Base-by-base conservation (phyloP, 345 rosid species). In the Noccaea bulbosa region DNA sequence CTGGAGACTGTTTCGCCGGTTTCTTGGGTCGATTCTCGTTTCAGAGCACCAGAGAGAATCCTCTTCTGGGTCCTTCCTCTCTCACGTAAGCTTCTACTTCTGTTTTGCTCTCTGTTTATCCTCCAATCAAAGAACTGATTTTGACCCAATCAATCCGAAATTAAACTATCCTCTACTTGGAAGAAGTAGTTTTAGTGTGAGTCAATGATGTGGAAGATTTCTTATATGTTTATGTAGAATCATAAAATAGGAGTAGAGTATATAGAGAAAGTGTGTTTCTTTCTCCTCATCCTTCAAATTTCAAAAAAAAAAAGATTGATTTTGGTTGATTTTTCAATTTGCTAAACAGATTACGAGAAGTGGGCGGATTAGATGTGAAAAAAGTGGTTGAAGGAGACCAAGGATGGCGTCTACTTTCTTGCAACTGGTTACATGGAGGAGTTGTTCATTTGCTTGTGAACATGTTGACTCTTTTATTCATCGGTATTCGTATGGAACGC, bases 1-100 rank as follows among this genome's bases (percentile, higher is more conserved):
- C 92, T 2, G 82, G 68, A 9, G 80, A 83, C 39, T 93, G 97
- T 70, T 54, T 86, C 46, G 96, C 92, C 34, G 73, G 78, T 41
- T 90, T 86, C 81, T 67, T 93, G 58, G 98, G 98, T 35, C 75
- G 97, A 14, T 83, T 93, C 88, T 87, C 97, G 22, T 93, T 93
- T 73, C 97, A 93, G 86, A 85, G 83, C 58, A 81, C 87, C 6
- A 83, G 84, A 62, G 98, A 93, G 78, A 93, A 93, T 65, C 98
- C 97, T 63, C 97, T 93, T 74, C 85, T 93, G 7, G 98, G 98
- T 67, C 98, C 96, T 77, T 87, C 98, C 4, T 83, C 97, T 38
- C 57, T 71, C 32, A 78, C 98, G 96, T 88, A 80, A 81, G 85
- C 55, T 59, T 72, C 57, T 56, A 5, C 22, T 69, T 14, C 12